Conservation (phyloP, 2,329 filamentous ascomycete species). For the Trichoderma simmonsii region DNA sequence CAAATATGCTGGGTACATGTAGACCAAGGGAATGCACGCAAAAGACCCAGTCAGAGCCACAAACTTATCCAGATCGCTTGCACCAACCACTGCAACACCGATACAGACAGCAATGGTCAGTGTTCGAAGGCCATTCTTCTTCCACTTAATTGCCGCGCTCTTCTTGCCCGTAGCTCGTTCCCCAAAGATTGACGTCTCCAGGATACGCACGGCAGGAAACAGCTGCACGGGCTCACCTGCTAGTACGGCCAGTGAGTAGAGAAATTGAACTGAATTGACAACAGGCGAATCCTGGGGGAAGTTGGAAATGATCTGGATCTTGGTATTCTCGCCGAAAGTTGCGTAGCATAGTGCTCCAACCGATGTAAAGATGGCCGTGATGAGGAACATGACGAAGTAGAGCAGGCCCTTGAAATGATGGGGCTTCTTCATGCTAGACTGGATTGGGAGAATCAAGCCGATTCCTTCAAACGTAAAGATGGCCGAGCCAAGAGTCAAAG, state of each 20-base stretch:
- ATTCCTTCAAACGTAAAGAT: conserved; percentile 81
- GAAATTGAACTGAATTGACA: conserved; percentile 73
- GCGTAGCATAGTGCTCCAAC: conserved; percentile 72
- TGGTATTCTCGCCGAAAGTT: conserved; percentile 65
- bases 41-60: conserved; percentile 71
- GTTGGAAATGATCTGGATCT: conserved; percentile 74
- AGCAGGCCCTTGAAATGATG: conserved; percentile 65
- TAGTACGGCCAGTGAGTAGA: conserved; percentile 72
- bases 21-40: conserved; percentile 72
- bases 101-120: conserved; percentile 57
- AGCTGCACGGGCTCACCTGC: conserved; percentile 71
- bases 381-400: conserved; percentile 67
- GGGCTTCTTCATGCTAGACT: conserved; percentile 70
- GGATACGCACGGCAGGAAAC: conserved; percentile 69
- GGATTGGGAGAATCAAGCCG: conserved; percentile 71
- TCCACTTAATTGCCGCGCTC: conserved; percentile 65
- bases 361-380: conserved; percentile 69
- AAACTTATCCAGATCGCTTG: conserved; percentile 69
- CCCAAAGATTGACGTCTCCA: conserved; percentile 67
- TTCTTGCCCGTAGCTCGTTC: conserved; percentile 63
- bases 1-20: conserved; percentile 70
- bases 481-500: conserved; percentile 67
- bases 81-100: conserved; percentile 59
- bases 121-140: conserved; percentile 67
- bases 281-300: conserved; percentile 67